These are phyloP conservation scores for Anastatica hierochuntica DNA, from an alignment of 345 rosid species.

Conservation along the genomic window DNA sequence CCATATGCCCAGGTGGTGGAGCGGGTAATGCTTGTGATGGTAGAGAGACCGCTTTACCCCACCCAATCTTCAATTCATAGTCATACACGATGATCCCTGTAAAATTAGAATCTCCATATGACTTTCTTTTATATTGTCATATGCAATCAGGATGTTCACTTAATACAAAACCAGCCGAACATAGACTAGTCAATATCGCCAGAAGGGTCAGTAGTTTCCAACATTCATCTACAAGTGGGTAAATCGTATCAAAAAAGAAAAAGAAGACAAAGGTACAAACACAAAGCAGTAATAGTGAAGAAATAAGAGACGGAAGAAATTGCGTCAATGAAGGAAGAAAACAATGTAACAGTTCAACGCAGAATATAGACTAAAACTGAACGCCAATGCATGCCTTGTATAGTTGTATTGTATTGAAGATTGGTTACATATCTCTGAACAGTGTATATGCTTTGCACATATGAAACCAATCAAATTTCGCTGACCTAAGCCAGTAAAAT, in stretches of 20 bases:
- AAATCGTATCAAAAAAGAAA: neutral
- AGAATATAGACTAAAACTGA: too few species aligned
- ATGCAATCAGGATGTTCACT: conserved; percentile 2
- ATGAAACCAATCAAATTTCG: too few species aligned
- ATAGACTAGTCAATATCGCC: conserved; percentile 6
- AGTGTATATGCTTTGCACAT: too few species aligned
- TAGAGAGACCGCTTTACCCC: conserved; percentile 99
- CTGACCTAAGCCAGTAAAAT: too few species aligned
- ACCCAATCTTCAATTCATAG: conserved; percentile 93
- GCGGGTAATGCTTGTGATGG: conserved; percentile 99
- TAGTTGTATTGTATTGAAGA: too few species aligned
- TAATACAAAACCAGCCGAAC: neutral
- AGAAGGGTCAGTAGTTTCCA: neutral
- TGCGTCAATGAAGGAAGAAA: too few species aligned
- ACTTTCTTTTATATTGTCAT: conserved; percentile 7
- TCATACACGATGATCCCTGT: conserved; percentile 91
- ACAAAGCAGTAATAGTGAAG: conserved; percentile 6
- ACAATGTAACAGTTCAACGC: too few species aligned
- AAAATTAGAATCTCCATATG: conserved; percentile 5
- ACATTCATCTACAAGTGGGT: conserved; percentile 1
- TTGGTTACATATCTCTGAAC: too few species aligned
- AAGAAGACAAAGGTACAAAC: neutral
- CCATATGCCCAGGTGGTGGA: conserved; percentile 99
- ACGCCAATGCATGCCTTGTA: too few species aligned
- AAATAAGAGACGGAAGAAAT: too few species aligned